These are phyloP conservation scores for Trametes gibbosa DNA, from an alignment of 768 basidiomycete genomes.

Conservation along the genomic window DNA sequence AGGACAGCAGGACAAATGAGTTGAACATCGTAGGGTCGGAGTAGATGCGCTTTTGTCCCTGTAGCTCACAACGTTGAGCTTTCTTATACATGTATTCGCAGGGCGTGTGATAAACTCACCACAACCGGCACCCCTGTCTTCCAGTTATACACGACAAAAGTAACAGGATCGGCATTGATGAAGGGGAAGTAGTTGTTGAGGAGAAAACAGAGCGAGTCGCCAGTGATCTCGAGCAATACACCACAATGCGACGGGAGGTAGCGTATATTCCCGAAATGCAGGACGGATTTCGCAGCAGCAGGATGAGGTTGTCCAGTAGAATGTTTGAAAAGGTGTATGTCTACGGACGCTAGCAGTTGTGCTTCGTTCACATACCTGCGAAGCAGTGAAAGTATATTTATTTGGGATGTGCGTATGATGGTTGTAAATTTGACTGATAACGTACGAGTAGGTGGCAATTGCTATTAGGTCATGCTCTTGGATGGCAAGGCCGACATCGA, in stretches of 20 bases:
- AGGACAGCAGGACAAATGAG: constrained; percentile 27
- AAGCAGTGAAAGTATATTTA: background rate
- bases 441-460: constrained; percentile 22
- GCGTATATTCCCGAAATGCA: constrained; percentile 15
- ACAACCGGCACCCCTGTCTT: constrained; percentile 24
- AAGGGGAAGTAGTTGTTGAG: constrained; percentile 21
- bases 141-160: constrained; percentile 26
- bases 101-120: constrained; percentile 19
- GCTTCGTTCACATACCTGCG: constrained; percentile 12
- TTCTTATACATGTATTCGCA: too few relatives aligned
- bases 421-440: background rate
- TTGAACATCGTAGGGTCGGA: constrained; percentile 19
- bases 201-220: constrained; percentile 22
- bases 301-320: constrained; percentile 24
- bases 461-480: constrained; percentile 27
- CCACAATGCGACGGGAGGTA: constrained; percentile 18
- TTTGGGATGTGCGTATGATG: background rate
- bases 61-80: background rate
- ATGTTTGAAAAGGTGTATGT: constrained; percentile 21
- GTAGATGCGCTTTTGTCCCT: constrained; percentile 10
- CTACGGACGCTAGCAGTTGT: constrained; percentile 11
- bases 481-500: constrained; percentile 24
- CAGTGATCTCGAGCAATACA: constrained; percentile 25
- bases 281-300: constrained; percentile 15
- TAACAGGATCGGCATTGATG: constrained; percentile 2